phyloP scores from a whole-genome alignment of 2,329 filamentous ascomycete genomes.

The Fusarium verrucosum region DNA sequence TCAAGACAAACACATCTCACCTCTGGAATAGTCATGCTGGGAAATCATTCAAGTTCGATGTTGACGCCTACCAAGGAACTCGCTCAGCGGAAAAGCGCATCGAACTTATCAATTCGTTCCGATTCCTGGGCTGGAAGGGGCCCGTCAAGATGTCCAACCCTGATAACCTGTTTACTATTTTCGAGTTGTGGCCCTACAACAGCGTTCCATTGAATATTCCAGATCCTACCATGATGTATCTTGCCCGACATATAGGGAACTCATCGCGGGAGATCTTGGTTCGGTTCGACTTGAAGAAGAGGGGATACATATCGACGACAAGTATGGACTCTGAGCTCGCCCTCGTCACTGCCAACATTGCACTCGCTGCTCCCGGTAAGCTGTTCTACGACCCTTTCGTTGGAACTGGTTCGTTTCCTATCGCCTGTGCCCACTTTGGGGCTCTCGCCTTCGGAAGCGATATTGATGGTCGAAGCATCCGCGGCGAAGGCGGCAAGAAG shows the following conservation, averaged over 20 bases:
- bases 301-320: conserved; percentile 92
- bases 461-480: conserved; percentile 89
- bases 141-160: conserved; percentile 79
- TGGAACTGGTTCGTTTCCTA: conserved; percentile 90
- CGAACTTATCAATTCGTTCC: conserved; percentile 83
- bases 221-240: conserved; percentile 69
- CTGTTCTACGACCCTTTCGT: conserved; percentile 96
- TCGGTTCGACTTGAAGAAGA: conserved; percentile 90
- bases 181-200: conserved; percentile 79
- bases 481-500: conserved; percentile 70
- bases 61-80: conserved; percentile 84
- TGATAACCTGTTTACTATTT: conserved; percentile 78
- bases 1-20: conserved; percentile 66
- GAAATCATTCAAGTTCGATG: conserved; percentile 80
- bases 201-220: conserved; percentile 57
- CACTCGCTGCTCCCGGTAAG: conserved; percentile 81
- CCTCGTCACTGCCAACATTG: conserved; percentile 90
- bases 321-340: conserved; percentile 97
- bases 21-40: conserved; percentile 73
- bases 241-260: conserved; percentile 75
- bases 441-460: conserved; percentile 86
- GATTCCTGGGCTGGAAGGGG: conserved; percentile 80
- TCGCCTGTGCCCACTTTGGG: conserved; percentile 91
- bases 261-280: conserved; percentile 74
- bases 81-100: conserved; percentile 70